Evolutionary conservation across 495 filamentous ascomycete genomes (phyloP).

Genomic region (Lentithecium fluviatile): DNA sequence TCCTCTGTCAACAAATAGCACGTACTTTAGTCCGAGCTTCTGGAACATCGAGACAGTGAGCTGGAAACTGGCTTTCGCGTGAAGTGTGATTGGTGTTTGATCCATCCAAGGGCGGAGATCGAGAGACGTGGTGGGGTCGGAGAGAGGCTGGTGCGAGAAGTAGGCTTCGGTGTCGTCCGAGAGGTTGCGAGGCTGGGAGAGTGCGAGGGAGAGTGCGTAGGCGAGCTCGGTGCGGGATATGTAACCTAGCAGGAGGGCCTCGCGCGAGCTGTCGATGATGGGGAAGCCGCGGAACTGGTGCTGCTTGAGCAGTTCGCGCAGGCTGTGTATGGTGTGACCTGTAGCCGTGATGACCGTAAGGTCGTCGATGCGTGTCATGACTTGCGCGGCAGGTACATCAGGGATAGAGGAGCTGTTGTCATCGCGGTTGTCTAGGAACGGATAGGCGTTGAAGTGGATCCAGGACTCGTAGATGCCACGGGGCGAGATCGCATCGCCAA

Average conservation of each 20-base stretch:
- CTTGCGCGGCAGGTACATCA: constrained; percentile 75
- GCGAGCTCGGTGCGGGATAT: constrained; percentile 89
- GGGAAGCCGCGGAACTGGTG: constrained; percentile 91
- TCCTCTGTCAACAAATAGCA: constrained; percentile 81
- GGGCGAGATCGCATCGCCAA: constrained; percentile 92
- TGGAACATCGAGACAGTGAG: constrained; percentile 89
- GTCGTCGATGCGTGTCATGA: constrained; percentile 93
- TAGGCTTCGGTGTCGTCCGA: constrained; percentile 73
- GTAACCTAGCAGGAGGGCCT: constrained; percentile 80
- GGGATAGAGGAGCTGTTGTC: constrained; percentile 65
- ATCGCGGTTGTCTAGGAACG: constrained; percentile 91
- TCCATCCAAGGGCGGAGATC: constrained; percentile 98
- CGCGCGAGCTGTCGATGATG: constrained; percentile 72
- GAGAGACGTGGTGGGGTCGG: constrained; percentile 73
- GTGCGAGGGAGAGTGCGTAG: constrained; percentile 67
- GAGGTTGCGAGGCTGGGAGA: constrained; percentile 53
- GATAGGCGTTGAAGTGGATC: constrained; percentile 96
- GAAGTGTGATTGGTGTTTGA: constrained; percentile 90
- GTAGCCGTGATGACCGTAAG: constrained; percentile 80
- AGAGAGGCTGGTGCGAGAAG: constrained; percentile 78
- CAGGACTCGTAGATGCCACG: constrained; percentile 96
- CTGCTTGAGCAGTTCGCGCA: constrained; percentile 64
- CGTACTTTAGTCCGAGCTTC: constrained; percentile 85
- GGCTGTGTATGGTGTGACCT: constrained; percentile 78
- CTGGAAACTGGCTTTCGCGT: constrained; percentile 67